These are phyloP conservation scores for Strobilomyces dryophilus DNA, from an alignment of 768 basidiomycete species.

Conservation along the genomic window DNA sequence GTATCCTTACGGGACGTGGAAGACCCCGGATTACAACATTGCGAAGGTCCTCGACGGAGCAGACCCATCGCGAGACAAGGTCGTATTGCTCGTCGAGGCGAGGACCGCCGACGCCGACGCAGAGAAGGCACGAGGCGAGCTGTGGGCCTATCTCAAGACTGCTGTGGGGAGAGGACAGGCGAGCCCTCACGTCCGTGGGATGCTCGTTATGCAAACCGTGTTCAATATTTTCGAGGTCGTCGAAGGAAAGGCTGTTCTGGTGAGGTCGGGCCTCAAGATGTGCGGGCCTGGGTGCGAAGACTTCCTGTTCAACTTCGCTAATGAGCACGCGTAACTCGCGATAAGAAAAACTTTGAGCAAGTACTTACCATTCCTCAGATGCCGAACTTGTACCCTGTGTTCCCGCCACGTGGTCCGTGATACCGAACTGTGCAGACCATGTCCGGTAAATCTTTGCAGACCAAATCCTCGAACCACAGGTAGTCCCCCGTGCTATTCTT, in stretches of 20 bases:
- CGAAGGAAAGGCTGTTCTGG: too few species aligned
- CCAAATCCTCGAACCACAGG: slow-evolving; percentile 70
- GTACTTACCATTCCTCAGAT: too few species aligned
- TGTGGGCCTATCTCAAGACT: neutral
- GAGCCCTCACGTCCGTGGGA: neutral
- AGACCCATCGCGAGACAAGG: neutral
- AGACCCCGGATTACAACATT: too few species aligned
- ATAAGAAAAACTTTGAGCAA: too few species aligned
- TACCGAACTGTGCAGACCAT: slow-evolving; percentile 7
- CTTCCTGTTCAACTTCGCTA: too few species aligned
- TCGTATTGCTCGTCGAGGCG: neutral
- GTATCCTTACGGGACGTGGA: too few species aligned
- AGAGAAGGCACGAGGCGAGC: neutral
- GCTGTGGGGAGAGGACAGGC: neutral
- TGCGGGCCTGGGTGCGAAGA: too few species aligned
- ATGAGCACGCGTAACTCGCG: too few species aligned
- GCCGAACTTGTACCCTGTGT: too few species aligned
- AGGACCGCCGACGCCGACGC: neutral
- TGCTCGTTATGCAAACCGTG: neutral
- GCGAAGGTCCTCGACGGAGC: too few species aligned
- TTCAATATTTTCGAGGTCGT: too few species aligned
- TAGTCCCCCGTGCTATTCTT: slow-evolving; percentile 71
- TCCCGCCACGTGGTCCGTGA: neutral
- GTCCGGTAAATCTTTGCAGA: slow-evolving; percentile 16
- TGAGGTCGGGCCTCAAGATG: too few species aligned